Evolutionary conservation across 108 stramenopile genomes (phyloP).

Genomic region (Schizochytrium sp.): DNA sequence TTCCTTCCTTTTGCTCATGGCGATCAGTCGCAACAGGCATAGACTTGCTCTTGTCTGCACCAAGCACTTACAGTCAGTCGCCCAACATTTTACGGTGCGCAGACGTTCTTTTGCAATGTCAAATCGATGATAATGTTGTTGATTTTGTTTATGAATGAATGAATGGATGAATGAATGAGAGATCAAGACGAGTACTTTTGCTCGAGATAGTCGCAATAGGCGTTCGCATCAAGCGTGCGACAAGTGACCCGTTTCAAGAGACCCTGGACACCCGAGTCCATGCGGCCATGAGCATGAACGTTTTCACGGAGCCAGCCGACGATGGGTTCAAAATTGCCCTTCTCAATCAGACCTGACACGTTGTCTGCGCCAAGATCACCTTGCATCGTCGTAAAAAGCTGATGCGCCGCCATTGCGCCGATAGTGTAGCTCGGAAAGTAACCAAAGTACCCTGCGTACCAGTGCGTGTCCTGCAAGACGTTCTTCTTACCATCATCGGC

Average conservation of each 20-base stretch:
- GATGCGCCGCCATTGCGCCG: constrained; percentile 75
- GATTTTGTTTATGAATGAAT: no score
- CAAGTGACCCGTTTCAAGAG: constrained; percentile 53
- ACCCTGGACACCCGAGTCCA: constrained; percentile 62
- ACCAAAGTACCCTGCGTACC: constrained; percentile 64
- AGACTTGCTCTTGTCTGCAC: no score
- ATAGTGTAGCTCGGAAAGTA: constrained; percentile 86
- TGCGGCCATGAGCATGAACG: constrained; percentile 66
- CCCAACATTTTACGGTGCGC: no score
- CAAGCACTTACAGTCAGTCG: no score
- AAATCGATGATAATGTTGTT: no score
- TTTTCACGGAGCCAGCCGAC: constrained; percentile 63
- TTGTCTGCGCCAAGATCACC: constrained; percentile 50
- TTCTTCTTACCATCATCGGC: constrained; percentile 57
- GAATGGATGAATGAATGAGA: no score
- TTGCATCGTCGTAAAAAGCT: constrained; percentile 60
- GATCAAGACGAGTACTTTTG: constrained; percentile 52
- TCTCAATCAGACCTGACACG: constrained; percentile 53
- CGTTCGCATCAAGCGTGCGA: constrained; percentile 58
- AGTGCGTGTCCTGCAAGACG: constrained; percentile 79
- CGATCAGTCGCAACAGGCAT: no score
- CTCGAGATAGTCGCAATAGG: constrained; percentile 67
- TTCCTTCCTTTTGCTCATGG: no score
- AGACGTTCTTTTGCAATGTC: no score
- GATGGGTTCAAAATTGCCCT: constrained; percentile 67